Percentiles rank a stretch among this genome's conserved stretches.
These are phyloP conservation scores for Colletotrichum costaricense DNA, from an alignment of 2,329 filamentous ascomycete genomes.

Conservation along the genomic window DNA sequence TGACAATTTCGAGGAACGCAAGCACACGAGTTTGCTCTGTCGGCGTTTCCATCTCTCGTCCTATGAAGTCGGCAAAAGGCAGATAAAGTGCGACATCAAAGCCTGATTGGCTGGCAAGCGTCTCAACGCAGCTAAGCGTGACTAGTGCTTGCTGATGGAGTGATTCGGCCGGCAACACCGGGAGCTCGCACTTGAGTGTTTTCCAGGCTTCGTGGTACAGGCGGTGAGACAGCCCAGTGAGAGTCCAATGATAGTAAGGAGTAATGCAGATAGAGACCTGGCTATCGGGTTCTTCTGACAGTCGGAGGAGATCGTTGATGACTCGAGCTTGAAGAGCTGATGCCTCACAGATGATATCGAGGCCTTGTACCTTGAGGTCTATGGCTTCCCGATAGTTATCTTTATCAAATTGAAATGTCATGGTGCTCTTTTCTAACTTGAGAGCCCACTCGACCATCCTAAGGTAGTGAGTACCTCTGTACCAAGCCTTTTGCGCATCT, in stretches of 20 bases:
- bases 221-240: background rate
- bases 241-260: slow-evolving; percentile 12
- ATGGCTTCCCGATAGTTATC: background rate
- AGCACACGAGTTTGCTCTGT: background rate
- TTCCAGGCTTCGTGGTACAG: slow-evolving; percentile 4
- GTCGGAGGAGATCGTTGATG: background rate
- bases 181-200: slow-evolving; percentile 6
- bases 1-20: background rate
- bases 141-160: slow-evolving; percentile 10
- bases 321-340: slow-evolving; percentile 2
- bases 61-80: slow-evolving; percentile 15
- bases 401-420: background rate
- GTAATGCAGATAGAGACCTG: background rate
- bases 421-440: background rate
- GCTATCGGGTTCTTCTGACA: background rate
- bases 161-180: background rate
- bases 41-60: slow-evolving; percentile 3
- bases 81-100: slow-evolving; percentile 8
- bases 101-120: background rate
- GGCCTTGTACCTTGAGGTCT: background rate
- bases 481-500: background rate
- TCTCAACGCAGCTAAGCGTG: background rate
- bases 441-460: background rate
- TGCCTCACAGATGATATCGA: slow-evolving; percentile 5
- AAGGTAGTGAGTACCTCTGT: too few relatives aligned